Base-by-base conservation (phyloP, 2,329 filamentous ascomycete genomes). In the Rhinocladiella mackenziei region DNA sequence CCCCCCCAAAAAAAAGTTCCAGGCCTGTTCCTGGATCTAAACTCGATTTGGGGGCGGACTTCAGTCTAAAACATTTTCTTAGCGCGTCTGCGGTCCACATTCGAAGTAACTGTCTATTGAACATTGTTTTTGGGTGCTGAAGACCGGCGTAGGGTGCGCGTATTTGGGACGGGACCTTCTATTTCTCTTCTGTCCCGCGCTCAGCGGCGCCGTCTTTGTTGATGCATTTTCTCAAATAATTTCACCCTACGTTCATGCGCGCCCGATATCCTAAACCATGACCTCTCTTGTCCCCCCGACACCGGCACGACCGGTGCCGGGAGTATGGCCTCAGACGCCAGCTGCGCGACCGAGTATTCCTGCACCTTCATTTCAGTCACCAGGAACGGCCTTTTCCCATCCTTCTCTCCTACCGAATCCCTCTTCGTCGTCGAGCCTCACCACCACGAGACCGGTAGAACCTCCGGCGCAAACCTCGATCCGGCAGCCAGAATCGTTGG, bases 401-500 rank as follows among this genome's bases (percentile, higher is more conserved):
- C 36, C 45, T 14, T 11, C 37, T 7, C 35, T 45, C 14, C 17
- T 35, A 11, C 48, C 45, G 34, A 35, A 43, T 13, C 19, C 30
- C 17, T 26, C 45, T 10, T 30, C 45, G 4, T 38, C 51, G 5
- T 34, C 34, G 4, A 31, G 28, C 18, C 40, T 45, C 28, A 39
- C 37, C 15, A 34, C 48, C 18, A 38, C 45, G 8, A 48, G 32
- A 36, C 37, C 43, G 8, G 14, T 31, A 7, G 48, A 48, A 6
- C 25, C 39, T 25, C 32, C 39, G 6, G 39, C 39, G 13, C 50
- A 47, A 38, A 18, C 43, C n/a, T 47, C 53, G 8, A 39, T 50
- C 8, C 43, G 55, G 29, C 45, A 69, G 14, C 58, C 63, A 19
- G 67, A 69, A 54, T 59, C 72, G 23, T 68, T 84, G 34, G 80